Percentiles rank a stretch among this genome's conserved stretches.
phyloP scores from a whole-genome alignment of 2,329 filamentous ascomycete genomes.

The Akanthomyces uredinophilus region DNA sequence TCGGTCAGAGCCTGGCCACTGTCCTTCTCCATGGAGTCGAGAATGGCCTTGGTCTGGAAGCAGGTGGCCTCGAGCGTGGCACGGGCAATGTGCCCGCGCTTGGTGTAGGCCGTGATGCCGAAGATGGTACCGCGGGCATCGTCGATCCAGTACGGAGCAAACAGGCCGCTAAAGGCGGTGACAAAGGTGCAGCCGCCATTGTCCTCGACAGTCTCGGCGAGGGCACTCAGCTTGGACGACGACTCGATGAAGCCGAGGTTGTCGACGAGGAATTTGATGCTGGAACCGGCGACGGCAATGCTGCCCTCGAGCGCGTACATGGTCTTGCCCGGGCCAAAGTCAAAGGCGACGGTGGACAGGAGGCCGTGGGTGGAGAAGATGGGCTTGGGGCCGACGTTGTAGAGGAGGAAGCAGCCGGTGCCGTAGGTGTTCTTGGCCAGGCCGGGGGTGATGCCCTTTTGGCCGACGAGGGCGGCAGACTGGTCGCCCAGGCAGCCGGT shows the following conservation, averaged over 20 bases:
- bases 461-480: slow-evolving; percentile 73
- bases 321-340: slow-evolving; percentile 62
- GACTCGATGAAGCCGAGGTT: slow-evolving; percentile 52
- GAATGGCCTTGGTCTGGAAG: slow-evolving; percentile 77
- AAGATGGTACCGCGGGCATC: slow-evolving; percentile 76
- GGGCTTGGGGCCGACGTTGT: slow-evolving; percentile 75
- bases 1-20: slow-evolving; percentile 66
- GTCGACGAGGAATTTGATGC: slow-evolving; percentile 62
- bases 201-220: slow-evolving; percentile 51
- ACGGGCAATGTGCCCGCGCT: slow-evolving; percentile 71
- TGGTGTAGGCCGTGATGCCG: slow-evolving; percentile 71
- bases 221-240: slow-evolving; percentile 39
- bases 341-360: slow-evolving; percentile 70
- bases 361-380: slow-evolving; percentile 75
- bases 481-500: slow-evolving; percentile 78
- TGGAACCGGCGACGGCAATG: slow-evolving; percentile 71
- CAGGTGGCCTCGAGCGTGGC: slow-evolving; percentile 77
- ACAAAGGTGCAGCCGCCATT: slow-evolving; percentile 74
- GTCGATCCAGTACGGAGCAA: slow-evolving; percentile 82
- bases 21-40: slow-evolving; percentile 77
- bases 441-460: slow-evolving; percentile 71
- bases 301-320: slow-evolving; percentile 74
- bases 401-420: slow-evolving; percentile 78
- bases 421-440: slow-evolving; percentile 83
- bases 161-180: slow-evolving; percentile 75